These are phyloP conservation scores for Tephrocybe sp. DNA, from an alignment of 768 basidiomycete genomes.

Conservation along the genomic window DNA sequence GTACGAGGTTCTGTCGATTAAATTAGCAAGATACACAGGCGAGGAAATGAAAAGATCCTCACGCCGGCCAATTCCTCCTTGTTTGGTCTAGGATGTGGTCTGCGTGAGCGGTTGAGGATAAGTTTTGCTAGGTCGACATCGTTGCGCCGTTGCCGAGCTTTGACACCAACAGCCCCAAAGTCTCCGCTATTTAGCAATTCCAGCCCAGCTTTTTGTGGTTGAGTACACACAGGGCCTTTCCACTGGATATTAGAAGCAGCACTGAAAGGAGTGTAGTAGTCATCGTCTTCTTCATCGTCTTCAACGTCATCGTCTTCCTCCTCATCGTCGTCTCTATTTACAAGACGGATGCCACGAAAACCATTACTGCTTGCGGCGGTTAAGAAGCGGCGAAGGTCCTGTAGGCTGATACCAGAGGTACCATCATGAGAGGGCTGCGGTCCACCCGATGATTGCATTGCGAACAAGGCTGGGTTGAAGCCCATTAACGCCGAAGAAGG, in stretches of 20 bases:
- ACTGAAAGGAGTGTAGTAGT: constrained; percentile 31
- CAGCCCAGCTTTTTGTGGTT: constrained; percentile 63
- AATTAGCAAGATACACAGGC: not conserved
- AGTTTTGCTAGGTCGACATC: constrained; percentile 46
- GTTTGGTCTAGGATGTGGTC: constrained; percentile 28
- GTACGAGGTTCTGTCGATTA: constrained; percentile 56
- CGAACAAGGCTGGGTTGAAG: constrained; percentile 27
- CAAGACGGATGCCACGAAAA: not conserved
- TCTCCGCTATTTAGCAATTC: constrained; percentile 73
- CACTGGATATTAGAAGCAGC: constrained; percentile 15
- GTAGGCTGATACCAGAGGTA: constrained; percentile 25
- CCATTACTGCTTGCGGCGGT: constrained; percentile 8
- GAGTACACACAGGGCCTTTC: constrained; percentile 34
- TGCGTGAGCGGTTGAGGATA: constrained; percentile 40
- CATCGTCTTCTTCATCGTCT: constrained; percentile 35
- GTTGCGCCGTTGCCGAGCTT: constrained; percentile 39
- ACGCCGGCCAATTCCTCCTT: constrained; percentile 60
- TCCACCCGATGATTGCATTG: constrained; percentile 25
- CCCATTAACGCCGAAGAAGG: not conserved
- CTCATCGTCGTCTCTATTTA: not conserved
- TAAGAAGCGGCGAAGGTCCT: constrained; percentile 29
- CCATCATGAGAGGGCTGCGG: constrained; percentile 10
- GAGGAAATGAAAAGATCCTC: constrained; percentile 19
- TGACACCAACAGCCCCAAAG: constrained; percentile 65
- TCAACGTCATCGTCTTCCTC: constrained; percentile 24